These are phyloP conservation scores for Phytophthora meadii DNA, from an alignment of 352 stramenopile genomes.

Conservation along the genomic window DNA sequence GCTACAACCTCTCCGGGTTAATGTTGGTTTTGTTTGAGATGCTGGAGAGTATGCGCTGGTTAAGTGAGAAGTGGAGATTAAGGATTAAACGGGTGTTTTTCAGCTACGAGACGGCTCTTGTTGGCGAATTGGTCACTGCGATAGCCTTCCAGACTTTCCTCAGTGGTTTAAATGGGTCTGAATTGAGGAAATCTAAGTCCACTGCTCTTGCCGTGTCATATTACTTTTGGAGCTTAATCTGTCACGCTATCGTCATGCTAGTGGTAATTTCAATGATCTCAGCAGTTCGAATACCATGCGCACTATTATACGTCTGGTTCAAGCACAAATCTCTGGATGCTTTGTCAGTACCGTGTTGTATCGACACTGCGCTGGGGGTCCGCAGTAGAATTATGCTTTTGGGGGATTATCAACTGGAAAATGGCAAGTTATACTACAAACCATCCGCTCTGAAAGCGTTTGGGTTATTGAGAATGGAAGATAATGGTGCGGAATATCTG, in stretches of 20 bases:
- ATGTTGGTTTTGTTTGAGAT: slow-evolving; percentile 20
- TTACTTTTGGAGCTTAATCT: slow-evolving; percentile 21
- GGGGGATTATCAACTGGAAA: slow-evolving; percentile 5
- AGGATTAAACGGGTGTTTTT: slow-evolving; percentile 10
- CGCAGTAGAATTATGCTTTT: slow-evolving; percentile 6
- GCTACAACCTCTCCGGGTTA: slow-evolving; percentile 17
- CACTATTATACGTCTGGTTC: slow-evolving; percentile 7
- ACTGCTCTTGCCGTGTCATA: slow-evolving; percentile 12
- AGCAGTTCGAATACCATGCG: background rate
- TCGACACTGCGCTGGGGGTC: slow-evolving; percentile 5
- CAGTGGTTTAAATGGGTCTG: slow-evolving; percentile 12
- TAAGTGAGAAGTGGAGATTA: slow-evolving; percentile 13
- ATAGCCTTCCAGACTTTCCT: slow-evolving; percentile 17
- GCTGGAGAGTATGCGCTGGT: slow-evolving; percentile 1
- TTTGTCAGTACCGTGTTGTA: slow-evolving; percentile 10
- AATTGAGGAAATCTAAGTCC: slow-evolving; percentile 5
- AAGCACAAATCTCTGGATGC: background rate
- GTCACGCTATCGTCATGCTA: slow-evolving; percentile 7
- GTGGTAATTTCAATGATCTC: slow-evolving; percentile 4
- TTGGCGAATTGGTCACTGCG: slow-evolving; percentile 10
- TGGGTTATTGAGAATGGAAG: slow-evolving; percentile 12
- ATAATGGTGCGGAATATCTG: slow-evolving; percentile 13
- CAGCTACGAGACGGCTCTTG: slow-evolving; percentile 17
- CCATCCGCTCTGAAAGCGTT: slow-evolving; percentile 14
- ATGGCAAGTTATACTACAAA: slow-evolving; percentile 10